phyloP scores from a whole-genome alignment of 345 rosid species.

The Dovyalis caffra region DNA sequence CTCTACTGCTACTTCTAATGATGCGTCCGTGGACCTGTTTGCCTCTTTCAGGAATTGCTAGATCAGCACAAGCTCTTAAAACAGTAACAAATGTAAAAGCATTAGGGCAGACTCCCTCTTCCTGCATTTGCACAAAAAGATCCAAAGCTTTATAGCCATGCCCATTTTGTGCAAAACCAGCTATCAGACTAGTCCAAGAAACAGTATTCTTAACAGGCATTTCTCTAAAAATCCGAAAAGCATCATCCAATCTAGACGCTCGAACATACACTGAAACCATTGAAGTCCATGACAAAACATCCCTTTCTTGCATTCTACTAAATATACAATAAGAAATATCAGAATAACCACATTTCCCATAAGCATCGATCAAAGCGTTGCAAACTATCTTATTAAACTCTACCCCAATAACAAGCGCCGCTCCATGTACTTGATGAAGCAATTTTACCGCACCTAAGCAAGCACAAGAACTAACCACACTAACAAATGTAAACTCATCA shows the following conservation, averaged over 20 bases:
- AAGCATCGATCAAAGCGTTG: slow-evolving; percentile 47
- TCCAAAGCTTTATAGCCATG: slow-evolving; percentile 33
- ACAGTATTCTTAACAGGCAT: slow-evolving; percentile 38
- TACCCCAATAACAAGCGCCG: slow-evolving; percentile 31
- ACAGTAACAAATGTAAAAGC: slow-evolving; percentile 39
- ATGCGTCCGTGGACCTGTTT: slow-evolving; percentile 43
- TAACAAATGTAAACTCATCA: slow-evolving; percentile 39
- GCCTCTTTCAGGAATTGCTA: slow-evolving; percentile 42
- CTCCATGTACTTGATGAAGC: slow-evolving; percentile 39
- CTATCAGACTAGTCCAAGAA: slow-evolving; percentile 47
- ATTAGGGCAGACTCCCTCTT: slow-evolving; percentile 35
- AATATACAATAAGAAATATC: slow-evolving; percentile 27
- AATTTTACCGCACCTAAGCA: slow-evolving; percentile 27
- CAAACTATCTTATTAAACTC: slow-evolving; percentile 30
- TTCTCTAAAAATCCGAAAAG: slow-evolving; percentile 28
- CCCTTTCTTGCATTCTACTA: slow-evolving; percentile 32
- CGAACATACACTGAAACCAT: slow-evolving; percentile 37
- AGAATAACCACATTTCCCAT: slow-evolving; percentile 45
- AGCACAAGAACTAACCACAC: slow-evolving; percentile 45
- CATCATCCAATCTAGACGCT: slow-evolving; percentile 37
- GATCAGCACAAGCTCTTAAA: slow-evolving; percentile 53
- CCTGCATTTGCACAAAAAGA: slow-evolving; percentile 38
- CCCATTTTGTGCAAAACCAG: slow-evolving; percentile 38
- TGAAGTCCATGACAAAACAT: slow-evolving; percentile 52
- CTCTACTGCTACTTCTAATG: slow-evolving; percentile 37